Conservation (phyloP, 2,329 filamentous ascomycete species). For the Capronia epimyces region DNA sequence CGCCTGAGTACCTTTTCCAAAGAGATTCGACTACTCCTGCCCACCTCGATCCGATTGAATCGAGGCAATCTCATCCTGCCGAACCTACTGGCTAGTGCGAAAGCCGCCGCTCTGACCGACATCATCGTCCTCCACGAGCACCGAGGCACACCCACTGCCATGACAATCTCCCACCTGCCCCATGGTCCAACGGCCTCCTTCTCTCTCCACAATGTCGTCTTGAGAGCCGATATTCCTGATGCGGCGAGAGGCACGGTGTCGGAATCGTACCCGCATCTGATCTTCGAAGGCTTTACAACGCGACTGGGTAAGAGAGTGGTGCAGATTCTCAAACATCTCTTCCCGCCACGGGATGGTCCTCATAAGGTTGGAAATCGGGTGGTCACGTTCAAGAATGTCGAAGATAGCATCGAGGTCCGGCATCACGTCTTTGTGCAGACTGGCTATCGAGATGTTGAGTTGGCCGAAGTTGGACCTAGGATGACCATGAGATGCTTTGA, state of each 20-base stretch:
- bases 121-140: conserved; percentile 87
- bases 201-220: conserved; percentile 83
- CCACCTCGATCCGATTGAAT: conserved; percentile 82
- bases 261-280: conserved; percentile 87
- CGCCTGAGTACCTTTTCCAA: conserved; percentile 87
- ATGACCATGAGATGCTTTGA: conserved; percentile 98
- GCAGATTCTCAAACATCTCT: conserved; percentile 88
- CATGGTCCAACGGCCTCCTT: conserved; percentile 85
- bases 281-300: conserved; percentile 90
- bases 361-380: conserved; percentile 83
- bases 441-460: conserved; percentile 78
- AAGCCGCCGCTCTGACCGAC: conserved; percentile 74
- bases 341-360: conserved; percentile 76
- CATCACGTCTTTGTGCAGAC: conserved; percentile 94
- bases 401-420: conserved; percentile 80
- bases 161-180: conserved; percentile 81
- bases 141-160: conserved; percentile 80
- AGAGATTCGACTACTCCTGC: conserved; percentile 76
- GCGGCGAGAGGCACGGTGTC: conserved; percentile 79
- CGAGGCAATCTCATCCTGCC: conserved; percentile 83
- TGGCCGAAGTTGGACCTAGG: conserved; percentile 82
- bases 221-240: conserved; percentile 89
- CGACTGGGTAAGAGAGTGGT: conserved; percentile 74
- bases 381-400: conserved; percentile 89
- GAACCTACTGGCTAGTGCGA: conserved; percentile 76